phyloP scores from a whole-genome alignment of 2,329 filamentous ascomycete species.

The Fusarium decemcellulare region DNA sequence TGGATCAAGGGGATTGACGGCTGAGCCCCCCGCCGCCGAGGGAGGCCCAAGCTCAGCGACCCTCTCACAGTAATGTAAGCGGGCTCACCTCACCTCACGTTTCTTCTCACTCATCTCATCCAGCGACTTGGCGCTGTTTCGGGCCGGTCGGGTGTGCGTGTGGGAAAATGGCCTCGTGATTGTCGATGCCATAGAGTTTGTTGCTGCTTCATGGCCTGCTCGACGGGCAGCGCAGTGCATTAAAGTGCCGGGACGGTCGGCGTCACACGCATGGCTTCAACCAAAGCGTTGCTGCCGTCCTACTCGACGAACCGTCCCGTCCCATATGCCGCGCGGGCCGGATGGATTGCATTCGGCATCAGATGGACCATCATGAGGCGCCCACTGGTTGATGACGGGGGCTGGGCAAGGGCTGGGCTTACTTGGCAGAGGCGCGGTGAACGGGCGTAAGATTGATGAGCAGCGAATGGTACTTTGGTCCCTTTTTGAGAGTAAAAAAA shows the following conservation, averaged over 20 bases:
- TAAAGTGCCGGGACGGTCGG: background rate
- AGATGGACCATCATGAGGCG: slow-evolving; percentile 1
- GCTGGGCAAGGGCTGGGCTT: slow-evolving; percentile 32
- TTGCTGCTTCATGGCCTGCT: background rate
- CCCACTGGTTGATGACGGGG: slow-evolving; percentile 7
- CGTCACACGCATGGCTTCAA: background rate
- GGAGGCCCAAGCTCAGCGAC: background rate
- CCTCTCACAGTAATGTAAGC: background rate
- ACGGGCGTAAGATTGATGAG: slow-evolving; percentile 21
- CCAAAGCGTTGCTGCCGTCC: background rate
- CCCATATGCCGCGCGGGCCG: background rate
- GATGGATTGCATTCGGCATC: background rate
- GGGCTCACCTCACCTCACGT: slow-evolving; percentile 1
- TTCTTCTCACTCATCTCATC: too few species aligned
- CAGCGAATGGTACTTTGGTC: slow-evolving; percentile 19
- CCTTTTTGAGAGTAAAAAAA: background rate
- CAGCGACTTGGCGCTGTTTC: slow-evolving; percentile 11
- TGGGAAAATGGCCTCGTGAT: background rate
- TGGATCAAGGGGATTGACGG: slow-evolving; percentile 14
- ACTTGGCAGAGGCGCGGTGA: slow-evolving; percentile 31
- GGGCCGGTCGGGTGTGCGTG: background rate
- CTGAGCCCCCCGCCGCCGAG: background rate
- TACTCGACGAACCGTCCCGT: background rate
- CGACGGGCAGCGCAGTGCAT: background rate
- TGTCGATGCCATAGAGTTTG: background rate